These are phyloP conservation scores for Backusella circina DNA, from an alignment of 192 early-diverging fungal species.

Conservation along the genomic window DNA sequence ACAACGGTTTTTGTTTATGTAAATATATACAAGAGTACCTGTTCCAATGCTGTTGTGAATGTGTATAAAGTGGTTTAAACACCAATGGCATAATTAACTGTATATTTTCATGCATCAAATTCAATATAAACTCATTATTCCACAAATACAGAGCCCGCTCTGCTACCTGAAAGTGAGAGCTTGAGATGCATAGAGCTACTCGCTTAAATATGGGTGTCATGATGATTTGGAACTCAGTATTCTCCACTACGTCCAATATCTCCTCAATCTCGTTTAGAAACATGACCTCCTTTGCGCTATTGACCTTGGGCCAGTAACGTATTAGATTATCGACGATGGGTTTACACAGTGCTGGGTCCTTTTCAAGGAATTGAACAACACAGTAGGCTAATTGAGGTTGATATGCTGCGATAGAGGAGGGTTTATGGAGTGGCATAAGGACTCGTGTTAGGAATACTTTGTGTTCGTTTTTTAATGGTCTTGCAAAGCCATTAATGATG, in stretches of 20 bases:
- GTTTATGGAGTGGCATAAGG: slow-evolving; percentile 95
- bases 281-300: slow-evolving; percentile 99
- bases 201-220: slow-evolving; percentile 91
- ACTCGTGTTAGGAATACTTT: slow-evolving; percentile 92
- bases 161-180: slow-evolving; percentile 97
- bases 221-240: slow-evolving; percentile 85
- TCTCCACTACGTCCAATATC: slow-evolving; percentile 94
- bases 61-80: slow-evolving; percentile 90
- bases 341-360: slow-evolving; percentile 92
- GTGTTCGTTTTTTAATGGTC: slow-evolving; percentile 99
- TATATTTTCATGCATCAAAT: slow-evolving; percentile 92
- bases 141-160: slow-evolving; percentile 97
- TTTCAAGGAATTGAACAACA: slow-evolving; percentile 98
- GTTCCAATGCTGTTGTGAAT: slow-evolving; percentile 98
- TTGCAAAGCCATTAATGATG: slow-evolving; percentile 99
- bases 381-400: slow-evolving; percentile 98
- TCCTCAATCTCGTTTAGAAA: slow-evolving; percentile 98
- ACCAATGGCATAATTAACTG: slow-evolving; percentile 90
- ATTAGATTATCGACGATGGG: slow-evolving; percentile 88
- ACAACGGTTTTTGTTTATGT: no score
- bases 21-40: no score
- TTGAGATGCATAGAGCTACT: slow-evolving; percentile 90
- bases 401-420: slow-evolving; percentile 90
- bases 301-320: slow-evolving; percentile 98
- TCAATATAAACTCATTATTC: slow-evolving; percentile 99